Percentiles rank a stretch among this genome's conserved stretches.
phyloP scores from a whole-genome alignment of 306 rosid genomes.

The Lablab purpureus region DNA sequence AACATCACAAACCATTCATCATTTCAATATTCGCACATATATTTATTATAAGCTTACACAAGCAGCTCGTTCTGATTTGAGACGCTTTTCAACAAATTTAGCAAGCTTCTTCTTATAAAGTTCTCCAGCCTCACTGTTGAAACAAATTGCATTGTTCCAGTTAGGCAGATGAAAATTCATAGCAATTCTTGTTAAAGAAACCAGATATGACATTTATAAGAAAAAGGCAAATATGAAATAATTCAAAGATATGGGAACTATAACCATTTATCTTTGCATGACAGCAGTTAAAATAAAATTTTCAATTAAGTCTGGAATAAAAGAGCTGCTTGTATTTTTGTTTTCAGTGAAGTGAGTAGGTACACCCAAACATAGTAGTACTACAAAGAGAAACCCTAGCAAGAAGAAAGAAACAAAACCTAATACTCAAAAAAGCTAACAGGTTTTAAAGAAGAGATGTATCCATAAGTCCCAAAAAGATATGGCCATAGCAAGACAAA shows the following conservation, averaged over 20 bases:
- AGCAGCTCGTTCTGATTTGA: constrained; percentile 94
- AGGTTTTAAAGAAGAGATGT: not conserved
- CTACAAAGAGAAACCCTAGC: not conserved
- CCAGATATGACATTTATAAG: not conserved
- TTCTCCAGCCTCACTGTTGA: constrained; percentile 80
- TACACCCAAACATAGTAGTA: constrained; percentile 22
- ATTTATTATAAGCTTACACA: constrained; percentile 71
- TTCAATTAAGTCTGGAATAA: constrained; percentile 11
- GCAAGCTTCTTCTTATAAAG: constrained; percentile 89
- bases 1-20: constrained; percentile 41
- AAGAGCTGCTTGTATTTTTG: constrained; percentile 20
- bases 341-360: constrained; percentile 13
- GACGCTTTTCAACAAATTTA: constrained; percentile 89
- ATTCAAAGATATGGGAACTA: constrained; percentile 9
- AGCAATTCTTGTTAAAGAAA: constrained; percentile 22
- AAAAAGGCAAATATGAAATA: constrained; percentile 4
- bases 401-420: constrained; percentile 12
- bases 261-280: constrained; percentile 28
- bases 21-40: constrained; percentile 12
- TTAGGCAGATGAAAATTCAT: constrained; percentile 31
- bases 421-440: not conserved
- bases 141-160: constrained; percentile 44
- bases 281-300: constrained; percentile 25
- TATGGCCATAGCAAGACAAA: not conserved
- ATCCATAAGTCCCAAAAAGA: constrained; percentile 1